Percentiles rank a stretch among this genome's conserved stretches.
Evolutionary conservation across 441 rosid genomes (phyloP).

Genomic region (Flueggea neowawraea): DNA sequence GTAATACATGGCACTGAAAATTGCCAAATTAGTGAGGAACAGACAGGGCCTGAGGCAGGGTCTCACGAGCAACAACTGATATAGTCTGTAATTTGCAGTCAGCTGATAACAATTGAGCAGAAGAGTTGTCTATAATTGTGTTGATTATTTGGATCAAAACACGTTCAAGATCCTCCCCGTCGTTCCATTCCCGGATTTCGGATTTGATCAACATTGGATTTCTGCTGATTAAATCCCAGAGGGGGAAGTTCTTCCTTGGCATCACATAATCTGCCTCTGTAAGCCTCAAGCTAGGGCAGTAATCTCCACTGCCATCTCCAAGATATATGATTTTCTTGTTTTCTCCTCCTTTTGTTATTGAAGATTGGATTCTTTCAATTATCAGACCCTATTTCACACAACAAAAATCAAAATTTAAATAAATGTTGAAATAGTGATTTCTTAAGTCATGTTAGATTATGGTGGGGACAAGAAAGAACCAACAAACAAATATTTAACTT

Average conservation of each 20-base stretch:
- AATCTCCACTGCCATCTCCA: conserved; percentile 84
- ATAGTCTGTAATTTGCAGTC: conserved; percentile 57
- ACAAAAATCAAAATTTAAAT: neutral
- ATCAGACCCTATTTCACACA: conserved; percentile 38
- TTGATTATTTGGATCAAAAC: conserved; percentile 33
- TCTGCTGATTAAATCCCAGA: conserved; percentile 67
- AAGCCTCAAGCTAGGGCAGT: conserved; percentile 74
- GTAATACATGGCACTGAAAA: neutral
- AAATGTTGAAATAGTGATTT: no score
- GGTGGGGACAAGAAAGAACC: no score
- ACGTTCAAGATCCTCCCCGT: conserved; percentile 60
- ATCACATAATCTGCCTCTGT: conserved; percentile 52
- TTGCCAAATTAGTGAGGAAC: conserved; percentile 27
- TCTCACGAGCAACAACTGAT: conserved; percentile 37
- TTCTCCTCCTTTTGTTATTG: conserved; percentile 26
- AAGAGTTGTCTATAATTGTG: conserved; percentile 3
- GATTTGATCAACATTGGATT: conserved; percentile 57
- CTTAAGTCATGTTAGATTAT: no score
- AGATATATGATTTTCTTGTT: conserved; percentile 58
- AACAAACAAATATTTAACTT: neutral
- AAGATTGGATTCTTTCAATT: conserved; percentile 61
- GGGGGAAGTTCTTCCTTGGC: conserved; percentile 90
- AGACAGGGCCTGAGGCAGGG: conserved; percentile 36
- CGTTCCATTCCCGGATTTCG: conserved; percentile 64
- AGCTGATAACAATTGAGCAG: conserved; percentile 21